Conservation (phyloP, 257 asterid genomes). For the Solanum pennellii region DNA sequence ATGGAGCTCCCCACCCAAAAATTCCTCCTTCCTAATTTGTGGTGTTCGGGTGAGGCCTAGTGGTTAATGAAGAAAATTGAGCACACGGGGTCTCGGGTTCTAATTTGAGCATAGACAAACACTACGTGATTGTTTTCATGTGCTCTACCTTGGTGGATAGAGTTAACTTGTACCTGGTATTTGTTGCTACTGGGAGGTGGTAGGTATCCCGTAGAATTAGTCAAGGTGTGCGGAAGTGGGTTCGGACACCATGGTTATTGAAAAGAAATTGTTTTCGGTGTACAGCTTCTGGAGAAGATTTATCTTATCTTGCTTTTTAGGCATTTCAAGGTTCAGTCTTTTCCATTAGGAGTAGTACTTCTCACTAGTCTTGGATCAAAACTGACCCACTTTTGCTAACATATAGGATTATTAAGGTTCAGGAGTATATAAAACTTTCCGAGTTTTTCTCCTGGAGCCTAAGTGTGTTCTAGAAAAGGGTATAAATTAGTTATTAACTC, state of each 20-base stretch:
- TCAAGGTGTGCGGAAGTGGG: neutral
- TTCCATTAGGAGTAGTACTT: neutral
- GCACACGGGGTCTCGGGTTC: neutral
- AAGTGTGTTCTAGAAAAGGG: neutral
- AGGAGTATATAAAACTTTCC: neutral
- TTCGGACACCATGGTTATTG: neutral
- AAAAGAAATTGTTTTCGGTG: neutral
- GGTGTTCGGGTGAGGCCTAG: neutral
- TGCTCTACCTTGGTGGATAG: neutral
- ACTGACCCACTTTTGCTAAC: neutral
- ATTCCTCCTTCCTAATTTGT: neutral
- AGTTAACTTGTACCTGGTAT: neutral
- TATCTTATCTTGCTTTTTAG: neutral
- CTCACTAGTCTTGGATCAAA: neutral
- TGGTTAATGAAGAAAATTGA: neutral
- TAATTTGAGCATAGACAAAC: neutral
- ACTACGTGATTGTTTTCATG: neutral
- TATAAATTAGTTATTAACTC: neutral
- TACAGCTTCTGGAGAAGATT: neutral
- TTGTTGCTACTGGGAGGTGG: neutral
- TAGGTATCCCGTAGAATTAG: neutral
- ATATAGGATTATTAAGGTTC: neutral
- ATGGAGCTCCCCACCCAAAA: neutral
- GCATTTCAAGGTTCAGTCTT: neutral
- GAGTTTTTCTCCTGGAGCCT: neutral